phyloP scores from a whole-genome alignment of 2,329 filamentous ascomycete species.

The Hortaea werneckii region DNA sequence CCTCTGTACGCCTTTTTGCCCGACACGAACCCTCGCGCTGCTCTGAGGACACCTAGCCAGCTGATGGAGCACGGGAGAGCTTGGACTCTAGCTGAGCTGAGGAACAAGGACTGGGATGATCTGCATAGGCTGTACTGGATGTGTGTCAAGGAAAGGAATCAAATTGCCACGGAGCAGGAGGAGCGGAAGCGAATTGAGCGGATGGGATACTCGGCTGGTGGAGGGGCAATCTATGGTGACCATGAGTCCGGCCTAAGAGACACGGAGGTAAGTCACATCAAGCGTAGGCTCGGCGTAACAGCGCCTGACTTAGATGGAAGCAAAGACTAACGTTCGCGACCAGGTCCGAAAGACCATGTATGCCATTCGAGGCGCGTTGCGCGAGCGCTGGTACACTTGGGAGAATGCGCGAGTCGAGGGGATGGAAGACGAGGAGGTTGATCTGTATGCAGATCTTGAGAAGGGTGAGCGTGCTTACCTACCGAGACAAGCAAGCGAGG shows the following conservation, averaged over 20 bases:
- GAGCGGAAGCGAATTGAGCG: constrained; percentile 53
- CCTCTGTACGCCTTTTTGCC: constrained; percentile 91
- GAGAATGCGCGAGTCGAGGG: constrained; percentile 62
- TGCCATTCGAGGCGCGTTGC: constrained; percentile 72
- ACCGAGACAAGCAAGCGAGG: constrained; percentile 40
- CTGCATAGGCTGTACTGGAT: constrained; percentile 90
- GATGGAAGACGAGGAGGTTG: constrained; percentile 55
- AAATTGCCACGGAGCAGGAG: constrained; percentile 59
- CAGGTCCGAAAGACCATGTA: constrained; percentile 66
- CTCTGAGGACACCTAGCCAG: constrained; percentile 60
- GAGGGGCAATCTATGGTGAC: constrained; percentile 54
- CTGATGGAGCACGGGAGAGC: constrained; percentile 63
- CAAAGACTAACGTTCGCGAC: no score
- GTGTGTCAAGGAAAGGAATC: constrained; percentile 82
- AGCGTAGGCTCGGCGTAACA: no score
- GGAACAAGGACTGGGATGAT: constrained; percentile 87
- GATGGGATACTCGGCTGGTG: constrained; percentile 44
- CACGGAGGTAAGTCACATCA: constrained; percentile 27
- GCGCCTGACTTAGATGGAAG: no score
- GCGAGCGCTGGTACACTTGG: constrained; percentile 83
- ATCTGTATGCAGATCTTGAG: constrained; percentile 38
- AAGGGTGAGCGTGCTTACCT: constrained; percentile 20
- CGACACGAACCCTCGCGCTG: constrained; percentile 47
- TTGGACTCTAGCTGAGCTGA: constrained; percentile 78
- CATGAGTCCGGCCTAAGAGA: constrained; percentile 56